Evolutionary conservation across 1,284 basidiomycete species (phyloP).

Genomic region (Xerocomus minutiporus): DNA sequence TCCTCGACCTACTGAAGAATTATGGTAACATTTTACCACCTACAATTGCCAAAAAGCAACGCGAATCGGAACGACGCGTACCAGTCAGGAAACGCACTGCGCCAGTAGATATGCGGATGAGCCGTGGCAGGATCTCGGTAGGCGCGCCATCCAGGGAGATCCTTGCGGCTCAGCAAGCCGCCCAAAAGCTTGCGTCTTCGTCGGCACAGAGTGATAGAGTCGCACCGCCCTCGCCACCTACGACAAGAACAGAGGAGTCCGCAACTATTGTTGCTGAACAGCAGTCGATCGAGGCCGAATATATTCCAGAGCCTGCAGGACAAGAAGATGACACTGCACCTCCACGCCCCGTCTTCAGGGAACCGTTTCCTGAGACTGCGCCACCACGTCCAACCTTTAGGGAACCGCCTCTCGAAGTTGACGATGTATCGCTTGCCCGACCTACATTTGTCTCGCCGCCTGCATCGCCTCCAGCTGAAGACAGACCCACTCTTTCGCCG

Average conservation of each 20-base stretch:
- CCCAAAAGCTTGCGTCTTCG: conserved; percentile 42
- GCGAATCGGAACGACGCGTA: conserved; percentile 77
- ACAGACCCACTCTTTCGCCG: conserved; percentile 27
- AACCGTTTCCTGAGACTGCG: conserved; percentile 30
- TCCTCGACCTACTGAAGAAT: conserved; percentile 80
- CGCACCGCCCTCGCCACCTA: background rate
- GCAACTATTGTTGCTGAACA: conserved; percentile 9
- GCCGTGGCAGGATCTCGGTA: conserved; percentile 67
- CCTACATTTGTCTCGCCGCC: conserved; percentile 28
- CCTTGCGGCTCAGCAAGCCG: conserved; percentile 68
- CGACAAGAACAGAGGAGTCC: conserved; percentile 9
- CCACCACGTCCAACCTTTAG: conserved; percentile 38
- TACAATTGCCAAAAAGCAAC: conserved; percentile 78
- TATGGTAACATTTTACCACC: conserved; percentile 76
- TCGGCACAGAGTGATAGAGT: conserved; percentile 26
- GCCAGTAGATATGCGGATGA: conserved; percentile 84
- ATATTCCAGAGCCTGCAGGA: conserved; percentile 11
- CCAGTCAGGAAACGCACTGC: conserved; percentile 84
- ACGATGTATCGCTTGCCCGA: conserved; percentile 31
- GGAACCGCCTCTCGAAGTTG: conserved; percentile 38
- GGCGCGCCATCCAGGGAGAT: conserved; percentile 75
- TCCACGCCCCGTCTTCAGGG: conserved; percentile 32
- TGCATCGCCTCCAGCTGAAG: conserved; percentile 33
- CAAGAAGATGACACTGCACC: conserved; percentile 29
- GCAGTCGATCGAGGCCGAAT: conserved; percentile 6